phyloP scores from a whole-genome alignment of 1,284 basidiomycete species.

The Ganoderma multipileum region DNA sequence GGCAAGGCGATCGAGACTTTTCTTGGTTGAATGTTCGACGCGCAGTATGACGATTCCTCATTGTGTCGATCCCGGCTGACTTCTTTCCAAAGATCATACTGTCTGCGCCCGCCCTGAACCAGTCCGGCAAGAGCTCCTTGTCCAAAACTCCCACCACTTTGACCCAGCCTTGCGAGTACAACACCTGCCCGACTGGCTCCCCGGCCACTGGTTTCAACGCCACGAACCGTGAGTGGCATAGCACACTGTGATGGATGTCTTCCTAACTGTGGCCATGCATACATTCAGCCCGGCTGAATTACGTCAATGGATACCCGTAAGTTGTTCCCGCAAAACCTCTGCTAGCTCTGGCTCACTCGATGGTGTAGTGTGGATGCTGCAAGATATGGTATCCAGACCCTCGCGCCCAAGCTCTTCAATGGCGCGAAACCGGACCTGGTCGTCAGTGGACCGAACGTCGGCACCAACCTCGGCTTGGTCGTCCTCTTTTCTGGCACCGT shows the following conservation, averaged over 20 bases:
- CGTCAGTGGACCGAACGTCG: slow-evolving; percentile 44
- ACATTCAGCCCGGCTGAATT: slow-evolving; percentile 32
- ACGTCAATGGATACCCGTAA: slow-evolving; percentile 36
- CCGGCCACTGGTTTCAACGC: slow-evolving; percentile 51
- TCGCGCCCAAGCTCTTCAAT: slow-evolving; percentile 50
- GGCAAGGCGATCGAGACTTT: too few species aligned
- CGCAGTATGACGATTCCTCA: too few species aligned
- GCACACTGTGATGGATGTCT: background rate
- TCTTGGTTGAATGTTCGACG: too few species aligned
- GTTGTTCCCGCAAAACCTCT: background rate
- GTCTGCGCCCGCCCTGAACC: slow-evolving; percentile 50
- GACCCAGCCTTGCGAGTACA: slow-evolving; percentile 46
- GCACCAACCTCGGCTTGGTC: slow-evolving; percentile 30
- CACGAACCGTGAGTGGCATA: slow-evolving; percentile 46
- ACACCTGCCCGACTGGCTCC: slow-evolving; percentile 48
- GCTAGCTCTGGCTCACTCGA: background rate
- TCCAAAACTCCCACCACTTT: slow-evolving; percentile 35
- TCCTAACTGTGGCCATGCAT: background rate
- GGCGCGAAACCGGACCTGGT: slow-evolving; percentile 54
- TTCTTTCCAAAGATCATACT: slow-evolving; percentile 44
- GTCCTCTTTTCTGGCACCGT: slow-evolving; percentile 33
- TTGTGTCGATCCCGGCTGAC: background rate
- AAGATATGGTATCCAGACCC: slow-evolving; percentile 53
- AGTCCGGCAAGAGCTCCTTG: slow-evolving; percentile 51
- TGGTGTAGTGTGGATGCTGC: slow-evolving; percentile 49